phyloP scores from a whole-genome alignment of 495 filamentous ascomycete species.

The Neurospora sublineolata region DNA sequence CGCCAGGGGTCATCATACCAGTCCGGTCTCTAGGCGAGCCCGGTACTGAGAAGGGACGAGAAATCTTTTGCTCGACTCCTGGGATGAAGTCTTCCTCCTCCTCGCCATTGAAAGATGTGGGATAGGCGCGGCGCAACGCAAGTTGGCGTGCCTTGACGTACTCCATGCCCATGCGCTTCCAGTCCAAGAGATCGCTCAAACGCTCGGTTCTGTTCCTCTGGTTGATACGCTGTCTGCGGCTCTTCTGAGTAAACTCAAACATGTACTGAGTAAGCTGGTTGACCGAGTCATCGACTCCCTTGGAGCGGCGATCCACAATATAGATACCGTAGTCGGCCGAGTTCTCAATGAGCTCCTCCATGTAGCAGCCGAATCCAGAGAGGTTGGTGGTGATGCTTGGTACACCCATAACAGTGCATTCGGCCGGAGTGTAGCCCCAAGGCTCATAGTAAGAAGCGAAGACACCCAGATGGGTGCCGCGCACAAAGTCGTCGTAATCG shows the following conservation, averaged over 20 bases:
- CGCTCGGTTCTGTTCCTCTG: conserved; percentile 97
- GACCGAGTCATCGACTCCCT: conserved; percentile 94
- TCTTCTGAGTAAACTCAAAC: conserved; percentile 93
- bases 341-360: conserved; percentile 98
- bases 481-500: conserved; percentile 98
- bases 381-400: conserved; percentile 97
- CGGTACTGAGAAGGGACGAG: conserved; percentile 82
- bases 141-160: conserved; percentile 96
- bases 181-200: conserved; percentile 87
- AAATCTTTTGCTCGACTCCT: conserved; percentile 82
- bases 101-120: conserved; percentile 62
- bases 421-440: conserved; percentile 96
- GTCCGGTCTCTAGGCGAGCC: conserved; percentile 82
- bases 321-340: conserved; percentile 97
- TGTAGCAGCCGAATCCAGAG: conserved; percentile 96
- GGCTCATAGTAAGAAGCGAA: conserved; percentile 98
- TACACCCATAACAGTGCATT: conserved; percentile 98
- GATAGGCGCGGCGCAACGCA: conserved; percentile 85
- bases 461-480: conserved; percentile 87
- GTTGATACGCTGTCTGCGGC: conserved; percentile 91
- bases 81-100: conserved; percentile 80
- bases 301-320: conserved; percentile 90
- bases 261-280: conserved; percentile 88
- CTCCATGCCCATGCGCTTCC: conserved; percentile 99
- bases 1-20: conserved; percentile 98